phyloP scores from a whole-genome alignment of 768 basidiomycete genomes.

The Lentinus brumalis region DNA sequence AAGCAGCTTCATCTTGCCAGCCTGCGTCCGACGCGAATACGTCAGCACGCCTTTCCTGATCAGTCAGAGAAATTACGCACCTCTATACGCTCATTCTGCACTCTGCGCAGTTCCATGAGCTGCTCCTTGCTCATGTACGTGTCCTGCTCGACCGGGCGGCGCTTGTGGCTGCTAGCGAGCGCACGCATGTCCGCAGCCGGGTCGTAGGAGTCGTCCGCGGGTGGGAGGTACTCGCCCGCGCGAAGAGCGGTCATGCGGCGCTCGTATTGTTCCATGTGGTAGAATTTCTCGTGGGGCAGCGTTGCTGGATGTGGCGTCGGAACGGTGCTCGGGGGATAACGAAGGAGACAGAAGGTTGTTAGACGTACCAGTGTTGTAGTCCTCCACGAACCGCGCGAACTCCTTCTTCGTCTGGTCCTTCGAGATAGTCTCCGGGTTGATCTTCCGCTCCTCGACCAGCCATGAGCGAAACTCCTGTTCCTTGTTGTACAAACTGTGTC shows the following conservation, averaged over 20 bases:
- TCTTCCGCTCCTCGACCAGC: slow-evolving; percentile 90
- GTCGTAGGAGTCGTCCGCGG: slow-evolving; percentile 74
- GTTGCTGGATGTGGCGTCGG: slow-evolving; percentile 58
- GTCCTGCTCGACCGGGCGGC: slow-evolving; percentile 64
- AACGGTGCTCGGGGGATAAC: neutral
- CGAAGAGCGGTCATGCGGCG: slow-evolving; percentile 82
- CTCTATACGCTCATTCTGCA: slow-evolving; percentile 85
- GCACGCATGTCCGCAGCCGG: slow-evolving; percentile 83
- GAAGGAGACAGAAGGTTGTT: neutral
- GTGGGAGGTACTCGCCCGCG: slow-evolving; percentile 80
- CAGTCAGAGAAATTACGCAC: slow-evolving; percentile 38
- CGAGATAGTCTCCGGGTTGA: slow-evolving; percentile 86
- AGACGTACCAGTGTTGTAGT: slow-evolving; percentile 73
- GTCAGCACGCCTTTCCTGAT: neutral
- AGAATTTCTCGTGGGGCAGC: slow-evolving; percentile 93
- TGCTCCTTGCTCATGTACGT: slow-evolving; percentile 80
- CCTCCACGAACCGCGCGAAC: slow-evolving; percentile 80
- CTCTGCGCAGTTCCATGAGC: slow-evolving; percentile 74
- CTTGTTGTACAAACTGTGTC: slow-evolving; percentile 73
- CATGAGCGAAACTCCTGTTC: slow-evolving; percentile 87
- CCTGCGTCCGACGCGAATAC: slow-evolving; percentile 40
- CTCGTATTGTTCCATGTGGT: slow-evolving; percentile 86
- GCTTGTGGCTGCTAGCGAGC: slow-evolving; percentile 70
- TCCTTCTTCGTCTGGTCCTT: slow-evolving; percentile 88
- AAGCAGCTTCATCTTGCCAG: slow-evolving; percentile 81